Conservation (phyloP, 257 asterid species). For the Primulina tabacum region DNA sequence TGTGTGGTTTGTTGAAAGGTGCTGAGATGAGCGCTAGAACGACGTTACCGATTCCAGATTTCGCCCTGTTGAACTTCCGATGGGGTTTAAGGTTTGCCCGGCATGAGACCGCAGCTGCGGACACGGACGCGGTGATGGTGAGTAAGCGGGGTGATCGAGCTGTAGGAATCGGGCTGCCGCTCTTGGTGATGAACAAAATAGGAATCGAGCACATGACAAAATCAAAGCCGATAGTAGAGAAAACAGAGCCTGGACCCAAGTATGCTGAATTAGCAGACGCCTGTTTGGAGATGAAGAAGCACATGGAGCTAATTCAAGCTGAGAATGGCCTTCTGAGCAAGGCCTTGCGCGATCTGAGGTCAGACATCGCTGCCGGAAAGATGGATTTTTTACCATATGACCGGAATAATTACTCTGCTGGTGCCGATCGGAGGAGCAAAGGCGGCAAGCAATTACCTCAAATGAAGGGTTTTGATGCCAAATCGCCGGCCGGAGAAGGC, state of each 20-base stretch:
- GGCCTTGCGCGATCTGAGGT: constrained; percentile 66
- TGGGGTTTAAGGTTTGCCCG: constrained; percentile 87
- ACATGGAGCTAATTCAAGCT: constrained; percentile 60
- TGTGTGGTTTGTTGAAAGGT: constrained; percentile 47
- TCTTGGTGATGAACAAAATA: constrained; percentile 79
- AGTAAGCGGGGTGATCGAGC: constrained; percentile 38
- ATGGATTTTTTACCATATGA: constrained; percentile 31
- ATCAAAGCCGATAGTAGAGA: constrained; percentile 30
- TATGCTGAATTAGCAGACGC: constrained; percentile 48
- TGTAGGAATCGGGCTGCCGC: constrained; percentile 49
- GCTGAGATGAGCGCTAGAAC: constrained; percentile 66
- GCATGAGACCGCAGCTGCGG: constrained; percentile 35
- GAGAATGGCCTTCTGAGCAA: constrained; percentile 76
- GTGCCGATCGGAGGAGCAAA: constrained; percentile 35
- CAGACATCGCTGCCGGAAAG: constrained; percentile 59
- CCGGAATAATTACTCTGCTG: constrained; percentile 27
- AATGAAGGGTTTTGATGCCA: not conserved
- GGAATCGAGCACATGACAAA: constrained; percentile 66
- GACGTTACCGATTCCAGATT: constrained; percentile 48
- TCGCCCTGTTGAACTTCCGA: constrained; percentile 61
- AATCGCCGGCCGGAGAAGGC: not conserved
- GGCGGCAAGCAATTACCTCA: constrained; percentile 26
- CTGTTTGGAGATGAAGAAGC: constrained; percentile 75
- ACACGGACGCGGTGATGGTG: constrained; percentile 44
- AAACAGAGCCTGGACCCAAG: constrained; percentile 29